phyloP scores from a whole-genome alignment of 768 basidiomycete genomes.

The Cantharellus anzutake region DNA sequence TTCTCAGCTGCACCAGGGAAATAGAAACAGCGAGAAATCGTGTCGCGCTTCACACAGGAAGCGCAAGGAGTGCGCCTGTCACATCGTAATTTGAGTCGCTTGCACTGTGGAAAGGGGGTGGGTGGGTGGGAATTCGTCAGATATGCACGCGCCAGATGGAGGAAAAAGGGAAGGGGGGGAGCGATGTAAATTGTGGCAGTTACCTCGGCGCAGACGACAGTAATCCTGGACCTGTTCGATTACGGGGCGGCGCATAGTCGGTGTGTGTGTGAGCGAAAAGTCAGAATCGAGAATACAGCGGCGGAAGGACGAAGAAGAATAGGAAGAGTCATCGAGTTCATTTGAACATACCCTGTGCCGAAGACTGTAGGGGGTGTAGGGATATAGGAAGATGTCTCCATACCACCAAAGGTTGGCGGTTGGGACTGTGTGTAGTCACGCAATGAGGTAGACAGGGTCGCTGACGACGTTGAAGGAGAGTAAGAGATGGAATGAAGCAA shows the following conservation, averaged over 20 bases:
- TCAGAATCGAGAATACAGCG: not conserved
- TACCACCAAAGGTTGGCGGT: not conserved
- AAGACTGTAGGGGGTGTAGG: not conserved
- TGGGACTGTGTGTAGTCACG: not conserved
- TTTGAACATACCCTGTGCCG: not conserved
- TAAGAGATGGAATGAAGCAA: not conserved
- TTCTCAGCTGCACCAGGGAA: conserved; percentile 63
- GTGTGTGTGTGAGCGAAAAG: no score
- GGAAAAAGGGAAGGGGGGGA: not conserved
- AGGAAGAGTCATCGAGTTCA: not conserved
- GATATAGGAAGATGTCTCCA: not conserved
- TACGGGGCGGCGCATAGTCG: not conserved
- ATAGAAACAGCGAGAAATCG: conserved; percentile 8
- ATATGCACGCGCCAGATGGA: not conserved
- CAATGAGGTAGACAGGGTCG: not conserved
- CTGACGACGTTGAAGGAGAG: not conserved
- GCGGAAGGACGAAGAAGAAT: not conserved
- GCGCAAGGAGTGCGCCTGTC: conserved; percentile 62
- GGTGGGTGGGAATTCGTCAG: not conserved
- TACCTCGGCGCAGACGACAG: conserved; percentile 70
- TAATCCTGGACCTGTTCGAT: conserved; percentile 37
- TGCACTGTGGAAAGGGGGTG: conserved; percentile 33
- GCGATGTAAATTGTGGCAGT: conserved; percentile 9
- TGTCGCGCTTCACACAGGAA: conserved; percentile 57
- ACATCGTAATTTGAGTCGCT: conserved; percentile 73